These are phyloP conservation scores for Yamadazyma epiphylla DNA, from an alignment of 1,139 yeast genomes.

Conservation along the genomic window DNA sequence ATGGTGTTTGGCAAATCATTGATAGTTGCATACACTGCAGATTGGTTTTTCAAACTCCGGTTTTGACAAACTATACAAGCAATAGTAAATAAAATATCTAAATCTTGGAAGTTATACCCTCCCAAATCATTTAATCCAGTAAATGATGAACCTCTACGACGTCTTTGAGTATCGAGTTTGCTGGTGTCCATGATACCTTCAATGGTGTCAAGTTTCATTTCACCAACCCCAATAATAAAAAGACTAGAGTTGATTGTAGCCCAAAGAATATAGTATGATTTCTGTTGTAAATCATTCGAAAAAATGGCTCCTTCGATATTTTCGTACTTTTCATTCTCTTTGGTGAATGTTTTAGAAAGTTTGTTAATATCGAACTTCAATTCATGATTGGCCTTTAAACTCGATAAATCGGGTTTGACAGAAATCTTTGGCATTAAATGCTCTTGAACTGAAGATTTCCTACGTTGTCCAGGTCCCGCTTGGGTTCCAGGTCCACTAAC, in stretches of 20 bases:
- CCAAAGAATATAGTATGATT: constrained; percentile 37
- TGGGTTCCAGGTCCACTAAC: constrained; percentile 3
- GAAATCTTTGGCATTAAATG: constrained; percentile 29
- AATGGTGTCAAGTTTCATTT: constrained; percentile 25
- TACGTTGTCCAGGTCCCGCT: constrained; percentile 14
- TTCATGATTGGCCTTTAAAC: neutral
- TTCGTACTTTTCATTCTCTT: constrained; percentile 14
- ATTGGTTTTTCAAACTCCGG: constrained; percentile 13
- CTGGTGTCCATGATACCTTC: constrained; percentile 2
- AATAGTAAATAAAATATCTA: constrained; percentile 31
- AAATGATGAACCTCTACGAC: constrained; percentile 35
- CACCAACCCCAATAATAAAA: constrained; percentile 34
- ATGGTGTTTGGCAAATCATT: constrained; percentile 34
- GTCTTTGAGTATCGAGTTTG: constrained; percentile 7
- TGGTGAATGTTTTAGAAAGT: too few species aligned
- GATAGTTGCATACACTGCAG: constrained; percentile 18
- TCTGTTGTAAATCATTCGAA: constrained; percentile 38
- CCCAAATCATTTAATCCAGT: constrained; percentile 39
- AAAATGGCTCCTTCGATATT: constrained; percentile 36
- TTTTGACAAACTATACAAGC: constrained; percentile 29
- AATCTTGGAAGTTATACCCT: constrained; percentile 40
- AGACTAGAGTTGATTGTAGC: constrained; percentile 17
- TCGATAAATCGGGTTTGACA: constrained; percentile 24
- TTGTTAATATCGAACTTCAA: too few species aligned
- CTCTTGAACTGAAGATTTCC: constrained; percentile 26